These are phyloP conservation scores for Gloeophyllum trabeum DNA, from an alignment of 768 basidiomycete genomes.

Conservation along the genomic window DNA sequence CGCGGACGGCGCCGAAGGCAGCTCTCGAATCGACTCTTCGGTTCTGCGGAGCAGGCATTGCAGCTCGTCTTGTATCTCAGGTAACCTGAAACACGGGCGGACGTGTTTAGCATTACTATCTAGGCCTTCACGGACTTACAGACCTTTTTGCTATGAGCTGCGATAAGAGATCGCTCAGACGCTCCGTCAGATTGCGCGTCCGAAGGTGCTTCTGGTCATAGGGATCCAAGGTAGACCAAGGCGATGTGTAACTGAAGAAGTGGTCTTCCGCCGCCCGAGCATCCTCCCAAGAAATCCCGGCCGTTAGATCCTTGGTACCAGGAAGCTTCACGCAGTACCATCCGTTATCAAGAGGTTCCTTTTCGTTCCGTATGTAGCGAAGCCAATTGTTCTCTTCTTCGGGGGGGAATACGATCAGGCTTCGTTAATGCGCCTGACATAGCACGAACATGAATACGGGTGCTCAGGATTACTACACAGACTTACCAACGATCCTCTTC, in stretches of 20 bases:
- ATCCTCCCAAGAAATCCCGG: conserved; percentile 44
- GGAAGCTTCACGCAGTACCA: conserved; percentile 42
- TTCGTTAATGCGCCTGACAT: conserved; percentile 62
- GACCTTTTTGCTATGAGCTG: conserved; percentile 54
- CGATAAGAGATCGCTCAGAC: conserved; percentile 49
- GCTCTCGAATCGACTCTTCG: conserved; percentile 15
- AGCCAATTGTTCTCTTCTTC: conserved; percentile 51
- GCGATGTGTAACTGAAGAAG: conserved; percentile 40
- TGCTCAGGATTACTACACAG: background rate
- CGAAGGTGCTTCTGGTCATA: conserved; percentile 41
- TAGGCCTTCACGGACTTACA: conserved; percentile 4
- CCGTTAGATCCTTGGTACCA: conserved; percentile 33
- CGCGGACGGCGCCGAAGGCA: conserved; percentile 41
- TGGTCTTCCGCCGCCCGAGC: conserved; percentile 45
- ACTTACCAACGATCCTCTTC: conserved; percentile 56
- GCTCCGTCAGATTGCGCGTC: conserved; percentile 43
- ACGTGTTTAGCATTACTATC: background rate
- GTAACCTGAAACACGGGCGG: conserved; percentile 32
- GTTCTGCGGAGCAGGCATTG: conserved; percentile 30
- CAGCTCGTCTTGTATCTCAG: conserved; percentile 50
- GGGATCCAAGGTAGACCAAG: conserved; percentile 44
- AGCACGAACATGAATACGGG: background rate
- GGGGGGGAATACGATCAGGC: conserved; percentile 47
- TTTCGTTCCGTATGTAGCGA: conserved; percentile 41
- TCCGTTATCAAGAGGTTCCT: conserved; percentile 35